These are phyloP conservation scores for Metschnikowia similis DNA, from an alignment of 805 yeast species.

Conservation along the genomic window DNA sequence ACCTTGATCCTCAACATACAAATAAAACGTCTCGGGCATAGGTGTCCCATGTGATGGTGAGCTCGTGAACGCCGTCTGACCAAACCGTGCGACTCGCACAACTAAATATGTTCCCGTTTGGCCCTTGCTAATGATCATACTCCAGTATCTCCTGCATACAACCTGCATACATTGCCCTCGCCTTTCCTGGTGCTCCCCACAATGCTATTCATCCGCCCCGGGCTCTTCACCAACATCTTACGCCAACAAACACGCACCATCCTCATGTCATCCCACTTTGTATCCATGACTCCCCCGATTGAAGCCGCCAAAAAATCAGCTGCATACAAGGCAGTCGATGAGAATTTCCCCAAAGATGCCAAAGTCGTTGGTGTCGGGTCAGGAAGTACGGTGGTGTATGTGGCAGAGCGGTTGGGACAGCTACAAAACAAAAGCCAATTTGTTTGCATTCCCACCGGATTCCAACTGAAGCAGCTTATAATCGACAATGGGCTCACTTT, in stretches of 20 bases:
- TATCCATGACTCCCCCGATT: slow-evolving; percentile 28
- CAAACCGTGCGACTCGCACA: too few relatives aligned
- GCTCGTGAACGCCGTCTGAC: too few relatives aligned
- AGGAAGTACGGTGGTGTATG: slow-evolving; percentile 96
- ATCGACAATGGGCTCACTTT: slow-evolving; percentile 72
- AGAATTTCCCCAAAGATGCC: slow-evolving; percentile 64
- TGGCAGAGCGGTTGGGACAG: slow-evolving; percentile 90
- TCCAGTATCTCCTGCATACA: background rate
- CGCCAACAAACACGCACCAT: background rate
- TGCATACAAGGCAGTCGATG: slow-evolving; percentile 90
- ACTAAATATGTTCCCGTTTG: too few relatives aligned
- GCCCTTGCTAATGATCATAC: too few relatives aligned
- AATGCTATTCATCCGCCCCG: background rate
- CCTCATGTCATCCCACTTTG: background rate
- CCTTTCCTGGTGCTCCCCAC: background rate
- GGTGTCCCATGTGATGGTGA: too few relatives aligned
- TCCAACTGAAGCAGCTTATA: slow-evolving; percentile 86
- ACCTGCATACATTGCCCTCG: slow-evolving; percentile 1
- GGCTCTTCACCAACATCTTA: background rate
- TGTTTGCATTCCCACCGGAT: slow-evolving; percentile 92
- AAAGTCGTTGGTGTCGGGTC: slow-evolving; percentile 90
- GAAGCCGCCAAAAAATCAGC: slow-evolving; percentile 88
- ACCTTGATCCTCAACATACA: too few relatives aligned
- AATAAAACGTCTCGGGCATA: too few relatives aligned
- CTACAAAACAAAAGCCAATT: slow-evolving; percentile 48